Percentiles rank a stretch among this genome's conserved stretches.
Evolutionary conservation across 352 stramenopile species (phyloP).

Genomic region (Albugo candida): DNA sequence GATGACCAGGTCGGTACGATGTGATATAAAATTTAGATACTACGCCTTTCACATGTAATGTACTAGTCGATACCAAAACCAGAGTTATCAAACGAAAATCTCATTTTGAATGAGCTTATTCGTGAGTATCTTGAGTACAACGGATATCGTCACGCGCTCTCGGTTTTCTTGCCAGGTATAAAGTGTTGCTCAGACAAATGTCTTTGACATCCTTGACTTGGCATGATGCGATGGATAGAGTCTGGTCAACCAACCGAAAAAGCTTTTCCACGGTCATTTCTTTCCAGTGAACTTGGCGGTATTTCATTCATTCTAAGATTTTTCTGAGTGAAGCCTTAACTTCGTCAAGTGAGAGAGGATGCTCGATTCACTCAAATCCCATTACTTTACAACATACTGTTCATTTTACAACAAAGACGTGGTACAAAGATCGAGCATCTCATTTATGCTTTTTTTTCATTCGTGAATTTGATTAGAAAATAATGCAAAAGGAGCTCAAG

Average conservation of each 20-base stretch:
- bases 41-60: background rate
- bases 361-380: slow-evolving; percentile 45
- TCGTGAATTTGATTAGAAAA: too few relatives aligned
- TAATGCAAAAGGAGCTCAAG: too few relatives aligned
- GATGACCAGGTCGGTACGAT: slow-evolving; percentile 37
- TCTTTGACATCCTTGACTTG: background rate
- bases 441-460: too few relatives aligned
- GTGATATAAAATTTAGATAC: background rate
- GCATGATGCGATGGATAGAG: slow-evolving; percentile 20
- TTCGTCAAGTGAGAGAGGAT: slow-evolving; percentile 29
- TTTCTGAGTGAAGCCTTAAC: background rate
- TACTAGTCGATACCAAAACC: slow-evolving; percentile 31
- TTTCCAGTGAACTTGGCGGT: slow-evolving; percentile 45
- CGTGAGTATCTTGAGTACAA: slow-evolving; percentile 89
- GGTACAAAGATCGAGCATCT: too few relatives aligned
- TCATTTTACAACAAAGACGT: slow-evolving; percentile 17
- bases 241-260: slow-evolving; percentile 63
- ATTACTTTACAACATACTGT: slow-evolving; percentile 68
- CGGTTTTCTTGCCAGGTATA: slow-evolving; percentile 61
- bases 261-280: slow-evolving; percentile 59
- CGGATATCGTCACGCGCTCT: slow-evolving; percentile 77
- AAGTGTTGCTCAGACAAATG: background rate
- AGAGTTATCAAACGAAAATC: slow-evolving; percentile 80
- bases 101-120: slow-evolving; percentile 90
- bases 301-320: slow-evolving; percentile 15